Evolutionary conservation across 257 asterid genomes (phyloP), one percentile per base, ranked within the genome.

Genomic region (Leonotis leonurus): DNA sequence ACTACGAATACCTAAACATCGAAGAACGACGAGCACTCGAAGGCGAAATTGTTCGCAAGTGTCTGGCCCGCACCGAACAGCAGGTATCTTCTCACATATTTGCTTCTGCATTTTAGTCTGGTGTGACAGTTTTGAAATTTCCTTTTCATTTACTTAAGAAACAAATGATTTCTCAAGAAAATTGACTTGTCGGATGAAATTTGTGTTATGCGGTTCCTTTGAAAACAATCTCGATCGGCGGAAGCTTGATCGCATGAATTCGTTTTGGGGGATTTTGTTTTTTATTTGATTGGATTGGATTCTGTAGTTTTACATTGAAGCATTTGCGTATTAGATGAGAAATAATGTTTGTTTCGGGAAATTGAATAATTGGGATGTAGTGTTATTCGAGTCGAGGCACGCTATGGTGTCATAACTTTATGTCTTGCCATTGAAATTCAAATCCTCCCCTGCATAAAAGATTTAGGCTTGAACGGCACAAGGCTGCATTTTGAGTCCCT

Each of bases 11-110:
- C 80, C 86, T 92, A 18, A 89, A 85, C 53, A 56, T 92, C 32
- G 99, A 92, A 73, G 94, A 92, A 78, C 81, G 99, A 29, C 97
- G 97, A 32, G 89, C 99, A 40, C 97, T 92, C 67, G 99, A 92
- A 75, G 99, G 97, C 26, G 99, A 92, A 85, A 92, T 92, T 63
- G 97, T 92, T 27, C 95, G 98, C 62, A 92, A 92, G 73, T 92
- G 98, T 78, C 99, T 92, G 63, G 86, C 96, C 45, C 96, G 99
- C 74, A 85, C 64, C 64, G 95, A 87, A 56, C 93, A 83, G 41
- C 97, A 87, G 97, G 97, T 87, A 29, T 27, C 24, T 7, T n/a
- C 16, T 51, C 69, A 13, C 14, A 16, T 25, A 45, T 33, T 3
- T 54, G 35, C 25, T 48, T 32, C 7, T 30, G 40, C 35, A 8